Base-by-base conservation (phyloP, 495 filamentous ascomycete species). In the Talaromyces trachyspermus region DNA sequence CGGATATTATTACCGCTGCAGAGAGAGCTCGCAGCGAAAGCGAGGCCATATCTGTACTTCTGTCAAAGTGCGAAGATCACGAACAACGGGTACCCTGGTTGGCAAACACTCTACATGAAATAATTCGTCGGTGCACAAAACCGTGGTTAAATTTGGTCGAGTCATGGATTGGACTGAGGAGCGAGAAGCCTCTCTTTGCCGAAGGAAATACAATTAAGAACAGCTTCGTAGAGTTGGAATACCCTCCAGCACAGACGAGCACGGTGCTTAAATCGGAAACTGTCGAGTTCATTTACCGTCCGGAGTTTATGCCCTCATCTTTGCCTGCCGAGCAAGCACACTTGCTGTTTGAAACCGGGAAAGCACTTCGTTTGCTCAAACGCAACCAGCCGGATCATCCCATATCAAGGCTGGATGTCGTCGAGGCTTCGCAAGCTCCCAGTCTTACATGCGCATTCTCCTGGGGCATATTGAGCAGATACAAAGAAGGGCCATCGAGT, bases 381-480 rank as follows among this genome's bases (percentile, higher is more conserved):
- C 68, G 66, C 10, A 79, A 85, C 54, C 83, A 89, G 54, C 79
- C 88, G n/a, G 72, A 83, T 5, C 88, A 96, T 61, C 85, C 86
- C 0, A 68, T 96, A 39, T 73, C 79, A 17, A 72, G 67, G 41
- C 54, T 64, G 24, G 71, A 74, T 33, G 57, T 67, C 9, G 62
- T 78, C 23, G 56, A 54, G 14, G 57, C 57, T n/a, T 58, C 68
- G 15, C 62, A 69, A 18, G 71, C 77, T 27, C 82, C 85, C 2
- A 62, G 54, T 15, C 63, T 95, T 10, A 68, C 81, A 22, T 92
- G 84, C 84, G 76, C 78, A 26, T 90, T 85, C 46, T 77, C 79
- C 2, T 95, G 90, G 89, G 62, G 38, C 78, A 84, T 46, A 80
- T 95, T 14, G 78, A 84, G 43, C 51, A 58, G 33, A 68, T 87